phyloP scores from a whole-genome alignment of 306 rosid genomes.

The Prunus mume region DNA sequence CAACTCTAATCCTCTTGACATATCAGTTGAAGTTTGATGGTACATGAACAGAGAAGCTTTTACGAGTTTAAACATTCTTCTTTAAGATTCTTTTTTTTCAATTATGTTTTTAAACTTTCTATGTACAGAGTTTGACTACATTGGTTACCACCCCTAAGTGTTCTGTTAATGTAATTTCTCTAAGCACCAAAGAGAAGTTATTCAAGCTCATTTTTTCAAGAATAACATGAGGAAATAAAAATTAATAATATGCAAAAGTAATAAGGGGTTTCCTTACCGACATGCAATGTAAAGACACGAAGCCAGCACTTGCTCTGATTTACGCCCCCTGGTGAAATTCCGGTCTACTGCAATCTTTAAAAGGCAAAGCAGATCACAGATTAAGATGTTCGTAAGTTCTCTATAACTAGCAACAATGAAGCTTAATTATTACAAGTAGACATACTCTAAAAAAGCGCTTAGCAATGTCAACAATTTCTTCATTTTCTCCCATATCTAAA shows the following conservation, averaged over 20 bases:
- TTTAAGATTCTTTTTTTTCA: background rate
- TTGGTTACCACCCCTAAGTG: background rate
- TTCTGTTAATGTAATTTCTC: background rate
- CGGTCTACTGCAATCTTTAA: constrained; percentile 66
- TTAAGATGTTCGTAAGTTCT: constrained; percentile 9
- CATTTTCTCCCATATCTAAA: constrained; percentile 47
- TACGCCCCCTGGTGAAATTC: constrained; percentile 77
- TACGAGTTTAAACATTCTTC: background rate
- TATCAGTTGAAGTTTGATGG: too few species aligned
- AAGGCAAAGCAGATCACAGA: constrained; percentile 18
- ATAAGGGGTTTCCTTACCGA: constrained; percentile 40
- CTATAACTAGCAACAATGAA: background rate
- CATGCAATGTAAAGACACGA: constrained; percentile 87
- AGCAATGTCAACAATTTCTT: constrained; percentile 36
- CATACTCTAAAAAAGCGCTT: constrained; percentile 49
- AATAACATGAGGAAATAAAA: background rate
- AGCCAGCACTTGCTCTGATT: constrained; percentile 65
- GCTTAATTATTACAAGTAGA: background rate
- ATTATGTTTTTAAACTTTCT: background rate
- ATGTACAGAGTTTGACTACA: background rate
- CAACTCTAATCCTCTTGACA: too few species aligned
- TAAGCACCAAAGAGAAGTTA: background rate
- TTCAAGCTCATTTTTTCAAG: background rate
- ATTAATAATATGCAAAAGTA: too few species aligned
- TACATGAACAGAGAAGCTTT: too few species aligned